Evolutionary conservation across 345 rosid genomes (phyloP).

Genomic region (Gossypium ekmanianum): DNA sequence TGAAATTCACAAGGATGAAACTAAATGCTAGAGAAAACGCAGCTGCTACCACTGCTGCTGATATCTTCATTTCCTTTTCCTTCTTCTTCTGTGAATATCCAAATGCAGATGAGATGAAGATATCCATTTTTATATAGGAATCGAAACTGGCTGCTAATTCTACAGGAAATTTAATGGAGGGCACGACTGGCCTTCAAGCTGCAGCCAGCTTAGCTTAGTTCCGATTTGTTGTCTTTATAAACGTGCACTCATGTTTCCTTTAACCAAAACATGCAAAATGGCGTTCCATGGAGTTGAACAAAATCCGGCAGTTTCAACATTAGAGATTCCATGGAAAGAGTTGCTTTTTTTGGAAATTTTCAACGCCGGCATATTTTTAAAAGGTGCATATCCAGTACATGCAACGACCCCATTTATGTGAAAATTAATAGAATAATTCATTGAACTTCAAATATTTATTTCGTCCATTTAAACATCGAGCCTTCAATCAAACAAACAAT

Average conservation of each 20-base stretch:
- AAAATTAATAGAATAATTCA: too few species aligned
- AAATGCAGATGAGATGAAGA: background rate
- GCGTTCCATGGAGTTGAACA: background rate
- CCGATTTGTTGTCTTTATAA: background rate
- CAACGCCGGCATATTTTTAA: background rate
- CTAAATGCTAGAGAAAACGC: slow-evolving; percentile 16
- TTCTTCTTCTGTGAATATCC: background rate
- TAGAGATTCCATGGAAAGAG: background rate
- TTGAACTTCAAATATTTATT: too few species aligned
- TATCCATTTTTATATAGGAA: background rate
- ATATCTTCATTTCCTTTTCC: slow-evolving; percentile 14
- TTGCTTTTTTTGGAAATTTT: background rate
- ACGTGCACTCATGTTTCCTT: slow-evolving; percentile 9
- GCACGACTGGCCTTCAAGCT: slow-evolving; percentile 4
- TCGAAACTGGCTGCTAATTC: background rate
- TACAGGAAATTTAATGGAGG: background rate
- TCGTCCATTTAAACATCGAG: too few species aligned
- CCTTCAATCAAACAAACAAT: too few species aligned
- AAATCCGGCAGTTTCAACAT: background rate
- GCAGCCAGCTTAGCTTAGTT: background rate
- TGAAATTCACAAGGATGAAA: slow-evolving; percentile 31
- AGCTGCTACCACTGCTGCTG: slow-evolving; percentile 13
- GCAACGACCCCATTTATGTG: too few species aligned
- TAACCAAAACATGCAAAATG: background rate
- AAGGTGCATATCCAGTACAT: background rate